Conservation (phyloP, 768 basidiomycete species). For the Panaeolus cyanescens region DNA sequence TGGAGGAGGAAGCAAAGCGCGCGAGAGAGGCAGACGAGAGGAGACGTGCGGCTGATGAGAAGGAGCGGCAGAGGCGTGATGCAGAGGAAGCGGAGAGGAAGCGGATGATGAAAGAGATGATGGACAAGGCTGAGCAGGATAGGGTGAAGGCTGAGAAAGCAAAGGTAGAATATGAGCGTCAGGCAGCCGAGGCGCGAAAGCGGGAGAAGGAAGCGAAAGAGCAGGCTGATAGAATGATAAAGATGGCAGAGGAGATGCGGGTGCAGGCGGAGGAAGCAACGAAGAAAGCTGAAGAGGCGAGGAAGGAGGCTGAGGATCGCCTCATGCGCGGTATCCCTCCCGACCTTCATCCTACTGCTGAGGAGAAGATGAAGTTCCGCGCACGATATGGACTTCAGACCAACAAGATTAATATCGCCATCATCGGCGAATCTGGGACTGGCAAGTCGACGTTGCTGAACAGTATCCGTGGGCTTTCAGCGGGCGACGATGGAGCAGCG, state of each 20-base stretch:
- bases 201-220: too few relatives aligned
- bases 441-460: conserved; percentile 40
- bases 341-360: conserved; percentile 62
- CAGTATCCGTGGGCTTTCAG: conserved; percentile 31
- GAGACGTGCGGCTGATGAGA: not conserved
- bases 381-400: conserved; percentile 37
- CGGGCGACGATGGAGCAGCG: conserved; percentile 21
- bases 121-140: not conserved
- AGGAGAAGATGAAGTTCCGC: conserved; percentile 6
- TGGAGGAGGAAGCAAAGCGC: not conserved
- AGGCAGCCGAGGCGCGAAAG: too few relatives aligned
- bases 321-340: conserved; percentile 77
- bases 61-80: conserved; percentile 1
- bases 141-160: not conserved
- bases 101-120: not conserved
- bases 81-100: not conserved
- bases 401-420: conserved; percentile 55
- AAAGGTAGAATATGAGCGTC: too few relatives aligned
- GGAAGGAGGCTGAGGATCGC: conserved; percentile 57
- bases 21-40: not conserved
- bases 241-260: too few relatives aligned
- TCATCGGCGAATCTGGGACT: conserved; percentile 34
- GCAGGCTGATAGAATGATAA: too few relatives aligned
- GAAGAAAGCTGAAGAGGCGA: too few relatives aligned
- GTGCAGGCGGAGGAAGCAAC: too few relatives aligned